A percentile compares a stretch with the other conserved stretches of the same genome.
Conservation (phyloP, 345 rosid genomes). For the Syzygium oleosum region DNA sequence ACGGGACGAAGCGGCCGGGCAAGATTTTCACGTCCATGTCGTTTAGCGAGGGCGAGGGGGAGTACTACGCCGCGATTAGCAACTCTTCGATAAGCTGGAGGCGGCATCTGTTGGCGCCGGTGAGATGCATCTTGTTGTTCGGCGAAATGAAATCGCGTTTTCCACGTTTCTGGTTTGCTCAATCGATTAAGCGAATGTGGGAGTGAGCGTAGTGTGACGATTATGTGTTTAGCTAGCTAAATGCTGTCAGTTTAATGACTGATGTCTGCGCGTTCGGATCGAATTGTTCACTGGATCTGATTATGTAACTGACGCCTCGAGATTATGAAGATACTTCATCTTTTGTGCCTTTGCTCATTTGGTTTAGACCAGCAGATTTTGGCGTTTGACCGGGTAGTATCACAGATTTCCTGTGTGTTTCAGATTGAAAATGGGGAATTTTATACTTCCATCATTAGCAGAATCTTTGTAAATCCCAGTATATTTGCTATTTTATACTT, state of each 20-base stretch:
- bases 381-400: neutral
- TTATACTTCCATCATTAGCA: neutral
- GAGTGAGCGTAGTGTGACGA: neutral
- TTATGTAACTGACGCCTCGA: neutral
- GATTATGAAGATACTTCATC: neutral
- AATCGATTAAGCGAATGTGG: neutral
- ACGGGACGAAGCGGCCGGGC: constrained; percentile 75
- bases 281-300: neutral
- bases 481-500: neutral
- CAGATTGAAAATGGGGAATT: neutral
- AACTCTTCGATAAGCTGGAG: constrained; percentile 64
- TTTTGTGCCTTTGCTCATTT: neutral
- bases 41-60: constrained; percentile 39
- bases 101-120: constrained; percentile 73
- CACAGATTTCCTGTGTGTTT: neutral
- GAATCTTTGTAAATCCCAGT: neutral
- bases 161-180: neutral
- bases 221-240: neutral
- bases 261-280: neutral
- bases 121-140: constrained; percentile 1
- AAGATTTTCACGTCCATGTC: constrained; percentile 88
- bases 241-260: neutral
- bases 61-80: constrained; percentile 27
- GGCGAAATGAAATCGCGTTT: neutral
- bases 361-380: neutral